A percentile compares a stretch with the other conserved stretches of the same genome.
Evolutionary conservation across 495 filamentous ascomycete species (phyloP).

Genomic region (Neurospora africana): DNA sequence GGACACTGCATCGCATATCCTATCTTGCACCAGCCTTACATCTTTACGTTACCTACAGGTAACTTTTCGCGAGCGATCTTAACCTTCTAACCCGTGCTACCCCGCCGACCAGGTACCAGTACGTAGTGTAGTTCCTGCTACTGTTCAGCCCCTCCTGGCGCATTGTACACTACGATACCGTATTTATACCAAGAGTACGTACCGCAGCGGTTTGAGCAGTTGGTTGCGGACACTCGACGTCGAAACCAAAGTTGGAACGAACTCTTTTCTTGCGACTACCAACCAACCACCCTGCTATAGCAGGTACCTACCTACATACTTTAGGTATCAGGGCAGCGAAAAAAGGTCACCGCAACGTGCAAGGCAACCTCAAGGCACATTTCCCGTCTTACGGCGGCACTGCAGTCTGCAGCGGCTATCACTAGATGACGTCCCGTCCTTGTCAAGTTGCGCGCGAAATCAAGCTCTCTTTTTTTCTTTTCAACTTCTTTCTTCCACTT

Average conservation of each 20-base stretch:
- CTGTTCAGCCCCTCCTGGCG: neutral
- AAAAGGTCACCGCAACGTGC: neutral
- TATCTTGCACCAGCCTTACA: neutral
- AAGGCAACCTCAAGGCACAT: neutral
- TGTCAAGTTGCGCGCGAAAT: neutral
- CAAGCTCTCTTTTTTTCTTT: neutral
- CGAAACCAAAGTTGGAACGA: neutral
- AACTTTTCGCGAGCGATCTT: neutral
- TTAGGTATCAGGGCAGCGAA: neutral
- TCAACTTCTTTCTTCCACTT: neutral
- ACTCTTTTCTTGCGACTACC: neutral
- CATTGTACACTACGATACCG: neutral
- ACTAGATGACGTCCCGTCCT: neutral
- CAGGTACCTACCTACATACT: neutral
- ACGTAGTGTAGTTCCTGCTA: neutral
- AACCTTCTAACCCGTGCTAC: neutral
- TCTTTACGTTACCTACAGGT: neutral
- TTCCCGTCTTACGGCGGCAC: neutral
- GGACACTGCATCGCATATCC: neutral
- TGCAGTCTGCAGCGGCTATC: neutral
- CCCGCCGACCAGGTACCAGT: neutral
- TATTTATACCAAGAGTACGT: neutral
- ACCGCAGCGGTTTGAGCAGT: neutral
- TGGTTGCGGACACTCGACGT: neutral
- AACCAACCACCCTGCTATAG: neutral